Percentiles rank a stretch among this genome's conserved stretches.
Conservation (phyloP, 1,139 yeast genomes). For the Yamadazyma mexicana region DNA sequence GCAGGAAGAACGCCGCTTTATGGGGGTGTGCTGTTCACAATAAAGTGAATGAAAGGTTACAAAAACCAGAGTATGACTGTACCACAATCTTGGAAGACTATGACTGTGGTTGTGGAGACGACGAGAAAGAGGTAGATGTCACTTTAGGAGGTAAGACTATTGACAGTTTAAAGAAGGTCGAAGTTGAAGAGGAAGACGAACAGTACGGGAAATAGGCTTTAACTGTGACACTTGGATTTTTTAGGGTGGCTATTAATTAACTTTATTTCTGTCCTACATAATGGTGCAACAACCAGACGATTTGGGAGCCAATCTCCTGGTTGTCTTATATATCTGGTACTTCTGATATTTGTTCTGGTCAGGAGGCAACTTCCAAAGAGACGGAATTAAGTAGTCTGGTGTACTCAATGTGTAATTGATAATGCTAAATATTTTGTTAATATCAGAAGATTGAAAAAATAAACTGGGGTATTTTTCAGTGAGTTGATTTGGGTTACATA, state of each 20-base stretch:
- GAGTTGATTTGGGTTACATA: slow-evolving; percentile 22
- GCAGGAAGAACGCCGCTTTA: slow-evolving; percentile 78
- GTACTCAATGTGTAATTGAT: slow-evolving; percentile 45
- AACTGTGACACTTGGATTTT: no score
- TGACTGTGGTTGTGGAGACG: slow-evolving; percentile 93
- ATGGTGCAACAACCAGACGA: slow-evolving; percentile 47
- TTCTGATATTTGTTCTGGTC: slow-evolving; percentile 48
- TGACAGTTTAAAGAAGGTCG: slow-evolving; percentile 39
- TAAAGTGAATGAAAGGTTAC: slow-evolving; percentile 69
- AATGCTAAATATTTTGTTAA: slow-evolving; percentile 22
- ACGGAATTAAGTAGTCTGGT: slow-evolving; percentile 55
- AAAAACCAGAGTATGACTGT: slow-evolving; percentile 79
- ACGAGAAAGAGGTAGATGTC: slow-evolving; percentile 47
- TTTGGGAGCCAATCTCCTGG: slow-evolving; percentile 8
- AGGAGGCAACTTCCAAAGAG: slow-evolving; percentile 46
- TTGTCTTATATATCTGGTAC: slow-evolving; percentile 23
- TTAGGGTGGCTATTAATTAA: no score
- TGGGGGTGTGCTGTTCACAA: slow-evolving; percentile 99
- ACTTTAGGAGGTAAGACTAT: slow-evolving; percentile 39
- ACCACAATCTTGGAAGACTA: slow-evolving; percentile 81
- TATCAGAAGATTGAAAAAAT: background rate
- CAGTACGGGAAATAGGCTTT: slow-evolving; percentile 44
- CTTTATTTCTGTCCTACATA: slow-evolving; percentile 6
- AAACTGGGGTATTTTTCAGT: no score
- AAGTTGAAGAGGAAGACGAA: slow-evolving; percentile 42